A percentile compares a stretch with the other conserved stretches of the same genome.
These are phyloP conservation scores for Populus hybrid DNA, from an alignment of 441 rosid genomes.

Conservation along the genomic window DNA sequence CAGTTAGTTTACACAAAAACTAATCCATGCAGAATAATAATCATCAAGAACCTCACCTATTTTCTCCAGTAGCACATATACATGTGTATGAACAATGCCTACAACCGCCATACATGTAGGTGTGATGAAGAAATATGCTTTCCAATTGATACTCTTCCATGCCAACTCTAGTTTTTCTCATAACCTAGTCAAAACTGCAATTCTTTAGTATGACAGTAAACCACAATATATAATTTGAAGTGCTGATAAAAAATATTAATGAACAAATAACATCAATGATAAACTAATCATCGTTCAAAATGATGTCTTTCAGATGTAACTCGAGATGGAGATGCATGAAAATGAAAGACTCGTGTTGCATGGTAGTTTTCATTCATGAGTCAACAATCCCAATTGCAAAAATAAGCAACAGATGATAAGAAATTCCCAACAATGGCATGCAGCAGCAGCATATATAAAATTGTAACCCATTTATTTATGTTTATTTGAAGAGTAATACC, in stretches of 20 bases:
- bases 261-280: not conserved
- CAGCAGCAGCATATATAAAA: constrained; percentile 2
- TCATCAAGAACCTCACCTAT: constrained; percentile 47
- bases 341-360: not conserved
- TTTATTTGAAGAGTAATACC: not conserved
- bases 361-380: not conserved
- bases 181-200: constrained; percentile 48
- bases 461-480: not conserved
- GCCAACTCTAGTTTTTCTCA: constrained; percentile 58
- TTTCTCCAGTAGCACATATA: constrained; percentile 94
- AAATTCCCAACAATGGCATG: not conserved
- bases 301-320: not conserved
- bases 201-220: not conserved
- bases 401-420: not conserved
- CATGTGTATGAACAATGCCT: constrained; percentile 97
- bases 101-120: constrained; percentile 93
- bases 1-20: constrained; percentile 1
- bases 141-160: constrained; percentile 96
- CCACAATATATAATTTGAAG: not conserved
- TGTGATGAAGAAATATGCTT: constrained; percentile 93
- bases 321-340: not conserved
- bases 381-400: not conserved
- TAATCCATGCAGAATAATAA: not conserved
- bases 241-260: too few species aligned
- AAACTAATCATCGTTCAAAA: not conserved